Evolutionary conservation across 2,329 filamentous ascomycete species (phyloP).

Genomic region (Aspergillus sp.): DNA sequence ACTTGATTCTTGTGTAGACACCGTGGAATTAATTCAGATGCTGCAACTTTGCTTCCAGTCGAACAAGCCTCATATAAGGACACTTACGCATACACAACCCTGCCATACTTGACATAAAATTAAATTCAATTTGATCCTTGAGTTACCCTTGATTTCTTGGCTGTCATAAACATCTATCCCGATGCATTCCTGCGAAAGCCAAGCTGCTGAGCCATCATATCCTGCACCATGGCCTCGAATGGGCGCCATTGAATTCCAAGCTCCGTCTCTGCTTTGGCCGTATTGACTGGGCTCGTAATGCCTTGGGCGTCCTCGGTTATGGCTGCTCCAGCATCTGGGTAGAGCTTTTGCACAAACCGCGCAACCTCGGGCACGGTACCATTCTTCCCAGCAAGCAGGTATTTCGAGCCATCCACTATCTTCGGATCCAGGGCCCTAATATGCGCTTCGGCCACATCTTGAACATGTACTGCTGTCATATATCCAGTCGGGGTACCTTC

Average conservation of each 20-base stretch:
- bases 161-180: no score
- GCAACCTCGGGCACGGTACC: slow-evolving; percentile 18
- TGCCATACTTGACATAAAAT: no score
- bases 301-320: background rate
- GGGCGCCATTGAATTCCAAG: slow-evolving; percentile 24
- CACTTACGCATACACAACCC: no score
- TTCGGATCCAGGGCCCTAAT: slow-evolving; percentile 20
- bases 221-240: slow-evolving; percentile 19
- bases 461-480: slow-evolving; percentile 21
- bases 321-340: slow-evolving; percentile 14
- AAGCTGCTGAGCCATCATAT: slow-evolving; percentile 25
- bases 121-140: no score
- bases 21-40: no score
- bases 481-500: no score
- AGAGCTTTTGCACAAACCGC: slow-evolving; percentile 12
- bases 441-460: slow-evolving; percentile 28
- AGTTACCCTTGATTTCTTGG: no score
- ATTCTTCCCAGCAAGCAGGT: slow-evolving; percentile 14
- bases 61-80: no score
- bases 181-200: background rate
- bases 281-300: slow-evolving; percentile 4
- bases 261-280: slow-evolving; percentile 20
- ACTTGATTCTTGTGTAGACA: no score
- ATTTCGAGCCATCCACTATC: slow-evolving; percentile 21
- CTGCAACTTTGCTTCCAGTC: no score